A percentile compares a stretch with the other conserved stretches of the same genome.
phyloP scores from a whole-genome alignment of 495 filamentous ascomycete genomes.

The Podospora pseudopauciseta region DNA sequence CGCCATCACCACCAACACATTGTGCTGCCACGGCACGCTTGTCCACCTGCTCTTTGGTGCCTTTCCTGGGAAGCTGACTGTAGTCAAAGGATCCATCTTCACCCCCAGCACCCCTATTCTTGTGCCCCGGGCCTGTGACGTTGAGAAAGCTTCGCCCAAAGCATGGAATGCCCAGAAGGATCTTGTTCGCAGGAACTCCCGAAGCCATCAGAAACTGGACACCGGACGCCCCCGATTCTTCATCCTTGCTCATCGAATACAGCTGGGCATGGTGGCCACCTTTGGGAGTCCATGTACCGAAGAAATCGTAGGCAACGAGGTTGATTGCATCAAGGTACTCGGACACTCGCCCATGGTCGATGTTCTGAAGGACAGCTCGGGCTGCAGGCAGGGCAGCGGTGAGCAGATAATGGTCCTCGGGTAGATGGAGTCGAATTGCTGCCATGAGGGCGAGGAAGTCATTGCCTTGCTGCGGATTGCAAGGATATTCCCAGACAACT shows the following conservation, averaged over 20 bases:
- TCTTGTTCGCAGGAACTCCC: slow-evolving; percentile 68
- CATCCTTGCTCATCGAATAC: slow-evolving; percentile 55
- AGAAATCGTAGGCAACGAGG: slow-evolving; percentile 84
- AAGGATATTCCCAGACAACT: slow-evolving; percentile 94
- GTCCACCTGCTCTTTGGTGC: slow-evolving; percentile 67
- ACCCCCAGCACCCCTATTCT: slow-evolving; percentile 61
- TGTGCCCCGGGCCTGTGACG: slow-evolving; percentile 59
- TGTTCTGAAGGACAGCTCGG: slow-evolving; percentile 68
- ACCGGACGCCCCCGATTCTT: slow-evolving; percentile 61
- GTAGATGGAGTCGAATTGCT: slow-evolving; percentile 65
- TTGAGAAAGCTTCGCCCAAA: slow-evolving; percentile 81
- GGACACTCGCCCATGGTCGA: slow-evolving; percentile 63
- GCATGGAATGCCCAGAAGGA: slow-evolving; percentile 74
- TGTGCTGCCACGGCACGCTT: slow-evolving; percentile 62
- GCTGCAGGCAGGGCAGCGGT: slow-evolving; percentile 81
- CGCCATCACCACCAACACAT: slow-evolving; percentile 76
- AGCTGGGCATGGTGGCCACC: slow-evolving; percentile 80
- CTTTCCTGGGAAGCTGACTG: slow-evolving; percentile 67
- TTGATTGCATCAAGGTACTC: slow-evolving; percentile 75
- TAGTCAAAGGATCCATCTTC: slow-evolving; percentile 85
- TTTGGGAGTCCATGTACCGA: slow-evolving; percentile 67
- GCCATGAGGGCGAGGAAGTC: slow-evolving; percentile 72
- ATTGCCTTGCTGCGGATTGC: slow-evolving; percentile 61
- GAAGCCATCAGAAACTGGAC: slow-evolving; percentile 62
- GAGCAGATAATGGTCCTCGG: slow-evolving; percentile 67